phyloP scores from a whole-genome alignment of 768 basidiomycete species.

The Dendrothele bispora region DNA sequence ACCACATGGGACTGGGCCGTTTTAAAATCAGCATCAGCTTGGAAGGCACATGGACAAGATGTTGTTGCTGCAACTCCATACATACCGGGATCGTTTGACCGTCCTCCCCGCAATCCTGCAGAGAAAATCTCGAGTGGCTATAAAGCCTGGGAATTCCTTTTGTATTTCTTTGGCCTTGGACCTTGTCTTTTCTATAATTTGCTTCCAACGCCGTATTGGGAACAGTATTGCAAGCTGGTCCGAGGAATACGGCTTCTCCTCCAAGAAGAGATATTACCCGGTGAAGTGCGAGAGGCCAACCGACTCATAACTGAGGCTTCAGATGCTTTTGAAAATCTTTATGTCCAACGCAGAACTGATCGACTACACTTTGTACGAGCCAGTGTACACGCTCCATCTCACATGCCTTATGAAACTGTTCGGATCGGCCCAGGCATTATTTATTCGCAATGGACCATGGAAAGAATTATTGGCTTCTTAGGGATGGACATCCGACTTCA shows the following conservation, averaged over 20 bases:
- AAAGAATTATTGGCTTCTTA: constrained; percentile 14
- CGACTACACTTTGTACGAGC: constrained; percentile 18
- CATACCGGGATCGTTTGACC: constrained; percentile 29
- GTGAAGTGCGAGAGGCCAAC: constrained; percentile 1
- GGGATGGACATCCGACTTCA: constrained; percentile 10
- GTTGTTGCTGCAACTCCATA: constrained; percentile 19
- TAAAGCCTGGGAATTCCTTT: constrained; percentile 15
- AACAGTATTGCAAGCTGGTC: constrained; percentile 11
- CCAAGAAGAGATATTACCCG: constrained; percentile 13
- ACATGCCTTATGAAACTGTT: constrained; percentile 9
- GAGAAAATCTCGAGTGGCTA: constrained; percentile 27
- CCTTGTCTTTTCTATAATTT: constrained; percentile 11
- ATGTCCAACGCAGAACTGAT: constrained; percentile 8
- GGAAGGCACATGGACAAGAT: constrained; percentile 23
- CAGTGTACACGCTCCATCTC: constrained; percentile 12
- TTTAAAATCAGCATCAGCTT: constrained; percentile 10
- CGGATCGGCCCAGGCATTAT: constrained; percentile 14
- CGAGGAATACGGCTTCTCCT: constrained; percentile 17
- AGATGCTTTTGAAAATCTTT: constrained; percentile 16
- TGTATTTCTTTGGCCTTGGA: constrained; percentile 14
- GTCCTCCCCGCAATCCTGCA: constrained; percentile 28
- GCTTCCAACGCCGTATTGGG: constrained; percentile 9
- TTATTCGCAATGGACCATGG: constrained; percentile 19
- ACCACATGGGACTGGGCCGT: constrained; percentile 17
- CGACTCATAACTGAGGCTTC: constrained; percentile 8